Evolutionary conservation across 306 rosid genomes (phyloP), one percentile per base, ranked within the genome.

Genomic region (Prosopis cineraria): DNA sequence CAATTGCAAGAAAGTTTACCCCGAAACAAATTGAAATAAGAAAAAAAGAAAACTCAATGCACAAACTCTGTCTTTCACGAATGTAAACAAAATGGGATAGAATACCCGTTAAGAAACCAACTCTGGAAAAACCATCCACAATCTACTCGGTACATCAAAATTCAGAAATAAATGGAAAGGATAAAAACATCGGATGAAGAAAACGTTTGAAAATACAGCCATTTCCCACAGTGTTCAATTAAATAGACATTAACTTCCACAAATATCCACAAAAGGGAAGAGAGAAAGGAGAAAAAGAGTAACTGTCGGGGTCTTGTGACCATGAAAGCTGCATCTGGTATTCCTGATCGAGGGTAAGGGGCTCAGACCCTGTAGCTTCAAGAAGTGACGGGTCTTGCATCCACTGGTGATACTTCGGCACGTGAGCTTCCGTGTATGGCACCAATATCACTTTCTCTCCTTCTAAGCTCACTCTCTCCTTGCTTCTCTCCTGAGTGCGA

Each of bases 281-380:
- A 58, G 9, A 12, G 31, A 3, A 24, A 58, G 33, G 63, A 71
- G 44, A 76, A 81, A 80, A 58, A 77, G 79, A n/a, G 74, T 73
- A 6, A 88, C 95, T 93, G 86, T 81, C 70, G 25, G 90, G 93
- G 76, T 95, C 98, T 40, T 77, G 92, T 48, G 87, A 88, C 98
- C 98, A 95, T 1, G 98, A 88, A 67, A 89, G 90, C 84, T 89
- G 98, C 98, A 95, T 95, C 70, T 79, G 87, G 78, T 83, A 95
- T 78, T 95, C 98, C 79, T 91, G 89, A 4, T 91, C 83, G 14
- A 95, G 93, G 47, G 93, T 77, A 52, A 95, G 97, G 44, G 98
- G 98, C 11, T 95, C 98, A 22, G 97, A 92, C 12, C 82, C 97
- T 0, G 98, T 95, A 84, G 97, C 98, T 83, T 91, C 80, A 73